Base-by-base conservation (phyloP, 768 basidiomycete species). In the Candolleomyces aberdarensis region DNA sequence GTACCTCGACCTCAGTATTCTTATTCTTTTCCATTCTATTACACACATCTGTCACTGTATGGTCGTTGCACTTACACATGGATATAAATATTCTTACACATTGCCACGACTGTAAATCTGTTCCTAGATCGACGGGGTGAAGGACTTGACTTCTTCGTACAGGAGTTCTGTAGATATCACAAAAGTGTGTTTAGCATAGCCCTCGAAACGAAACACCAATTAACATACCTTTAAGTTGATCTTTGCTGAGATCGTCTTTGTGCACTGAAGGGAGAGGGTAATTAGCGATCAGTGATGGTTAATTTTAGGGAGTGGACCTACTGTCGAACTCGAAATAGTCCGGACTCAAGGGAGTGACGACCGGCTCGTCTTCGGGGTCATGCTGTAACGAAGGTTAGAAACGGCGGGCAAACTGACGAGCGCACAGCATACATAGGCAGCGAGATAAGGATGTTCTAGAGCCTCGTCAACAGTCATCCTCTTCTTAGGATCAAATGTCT, bases 281-380 rank as follows among this genome's bases (percentile, higher is more conserved):
- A 60, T 47, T 31, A 56, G 58, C 13, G 13, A 26, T 55, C 19
- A 54, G 29, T 46, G 19, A 36, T 43, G 44, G 29, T 26, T 36
- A 11, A 36, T 36, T 36, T 36, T 11, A 36, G 5, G 8, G 11
- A 36, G 5, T 36, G 44, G 43, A 74, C 87, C 72, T 69, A 89
- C 86, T 78, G 72, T 97, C 94, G 68, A 96, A 96, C 66, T 94
- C 89, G 73, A 97, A 97, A 75, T 95, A 97, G 49, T 84, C 82
- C 0, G 92, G 85, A 68, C 87, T 88, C 49, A 97, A 82, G 10
- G 91, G 87, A 46, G 84, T 80, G n/a, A 89, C 88, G 31, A 78
- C 78, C 2, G 96, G 95, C 69, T 97, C 95, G 69, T 97, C 95
- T 57, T 92, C 89, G 1, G 94, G 87, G 70, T 94, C 93, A 66